phyloP scores from a whole-genome alignment of 2,329 filamentous ascomycete species.

The Botryotinia calthae region DNA sequence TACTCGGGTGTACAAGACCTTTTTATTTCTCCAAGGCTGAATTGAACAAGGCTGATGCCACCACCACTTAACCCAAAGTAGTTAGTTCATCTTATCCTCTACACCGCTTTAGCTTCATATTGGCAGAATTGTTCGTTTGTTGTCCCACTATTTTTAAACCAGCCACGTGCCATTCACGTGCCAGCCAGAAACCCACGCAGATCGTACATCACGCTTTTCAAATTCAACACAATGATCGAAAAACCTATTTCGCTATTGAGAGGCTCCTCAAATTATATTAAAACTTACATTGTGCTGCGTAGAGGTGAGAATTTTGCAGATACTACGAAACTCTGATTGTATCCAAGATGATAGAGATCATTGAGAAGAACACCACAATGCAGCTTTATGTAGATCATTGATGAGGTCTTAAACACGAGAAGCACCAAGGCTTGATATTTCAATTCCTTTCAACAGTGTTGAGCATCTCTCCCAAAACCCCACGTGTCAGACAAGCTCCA shows the following conservation, averaged over 20 bases:
- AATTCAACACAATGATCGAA: background rate
- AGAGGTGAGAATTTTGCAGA: background rate
- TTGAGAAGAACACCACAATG: fast-evolving
- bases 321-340: background rate
- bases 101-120: background rate
- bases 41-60: background rate
- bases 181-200: no score
- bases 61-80: background rate
- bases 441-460: background rate
- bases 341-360: background rate
- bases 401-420: background rate
- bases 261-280: background rate
- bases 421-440: background rate
- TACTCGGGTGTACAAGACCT: background rate
- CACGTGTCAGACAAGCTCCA: background rate
- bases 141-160: background rate
- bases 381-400: no score
- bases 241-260: background rate
- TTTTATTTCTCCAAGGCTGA: conserved; percentile 7
- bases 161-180: background rate
- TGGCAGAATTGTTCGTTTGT: background rate
- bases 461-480: background rate
- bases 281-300: background rate
- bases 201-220: background rate
- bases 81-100: background rate